Base-by-base conservation (phyloP, 2,329 filamentous ascomycete genomes). In the Xylariaceae sp. region DNA sequence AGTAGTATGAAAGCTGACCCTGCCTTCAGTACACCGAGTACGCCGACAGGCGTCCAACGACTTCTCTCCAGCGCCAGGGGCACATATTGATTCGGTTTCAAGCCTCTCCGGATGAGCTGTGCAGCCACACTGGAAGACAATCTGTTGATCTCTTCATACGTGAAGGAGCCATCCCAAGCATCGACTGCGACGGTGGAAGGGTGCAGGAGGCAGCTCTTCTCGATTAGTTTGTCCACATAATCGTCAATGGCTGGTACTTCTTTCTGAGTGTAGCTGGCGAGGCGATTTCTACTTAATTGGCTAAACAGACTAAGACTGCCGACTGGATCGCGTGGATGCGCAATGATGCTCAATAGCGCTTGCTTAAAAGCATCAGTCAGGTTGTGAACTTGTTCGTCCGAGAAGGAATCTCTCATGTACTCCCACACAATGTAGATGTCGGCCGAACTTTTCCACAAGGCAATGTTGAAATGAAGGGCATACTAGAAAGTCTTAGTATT, bases 1-100 rank as follows among this genome's bases (percentile, higher is more conserved):
- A 62, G 42, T 2, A 52, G 53, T 5, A 58, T 45, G 40, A 59
- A 63, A 12, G 55, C 60, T 5, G 53, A 58, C 8, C 61, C 61
- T 6, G 58, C 47, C 37, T 62, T 60, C 21, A 61, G 42, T 34
- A 59, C 45, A 12, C 36, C 60, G 4, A 62, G 39, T 16, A 57
- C 46, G 17, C 51, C 52, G 4, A 60, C 37, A 4, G 54, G 17
- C 6, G 55, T 48, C 42, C 45, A 48, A 3, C 41, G 17, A 10
- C 55, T 55, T 48, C 55, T 61, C 8, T 55, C 44, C 17, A 61
- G 54, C 22, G 41, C 50, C 2, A 62, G 44, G 17, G 50, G 54
- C 14, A 61, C 42, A 8, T 52, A 23, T 2, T 22, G 37, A 17
- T 35, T 54, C 41, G 41, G 22, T 17, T 20, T 40, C 20, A 60